These are phyloP conservation scores for Paecilomyces niveus DNA, from an alignment of 2,329 filamentous ascomycete species.

Conservation along the genomic window DNA sequence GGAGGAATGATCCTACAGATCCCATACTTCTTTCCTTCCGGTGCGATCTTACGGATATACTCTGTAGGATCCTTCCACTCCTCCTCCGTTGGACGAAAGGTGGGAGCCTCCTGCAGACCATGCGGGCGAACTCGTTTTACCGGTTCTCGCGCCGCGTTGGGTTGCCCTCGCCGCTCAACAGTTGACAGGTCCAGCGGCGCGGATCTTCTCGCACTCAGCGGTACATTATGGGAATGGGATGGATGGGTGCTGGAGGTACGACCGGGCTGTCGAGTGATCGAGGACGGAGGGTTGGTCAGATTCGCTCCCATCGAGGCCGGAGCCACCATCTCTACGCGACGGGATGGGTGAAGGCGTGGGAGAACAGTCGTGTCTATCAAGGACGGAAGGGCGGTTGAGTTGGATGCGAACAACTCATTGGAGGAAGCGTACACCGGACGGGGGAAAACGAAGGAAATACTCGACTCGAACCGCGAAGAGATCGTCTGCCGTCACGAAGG, in stretches of 20 bases:
- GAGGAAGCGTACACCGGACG: slow-evolving; percentile 1
- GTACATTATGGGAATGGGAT: slow-evolving; percentile 44
- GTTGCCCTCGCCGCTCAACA: slow-evolving; percentile 83
- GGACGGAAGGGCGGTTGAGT: slow-evolving; percentile 18
- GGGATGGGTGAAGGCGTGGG: slow-evolving; percentile 5
- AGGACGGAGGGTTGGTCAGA: slow-evolving; percentile 25
- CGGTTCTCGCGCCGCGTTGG: slow-evolving; percentile 67
- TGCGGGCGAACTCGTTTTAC: slow-evolving; percentile 74
- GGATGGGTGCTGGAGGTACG: slow-evolving; percentile 37
- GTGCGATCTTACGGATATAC: slow-evolving; percentile 85
- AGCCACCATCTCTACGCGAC: slow-evolving; percentile 36
- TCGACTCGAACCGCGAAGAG: not conserved
- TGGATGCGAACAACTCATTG: slow-evolving; percentile 30
- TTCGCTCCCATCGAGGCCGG: slow-evolving; percentile 36
- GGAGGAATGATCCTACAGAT: slow-evolving; percentile 95
- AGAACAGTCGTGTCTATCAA: slow-evolving; percentile 15
- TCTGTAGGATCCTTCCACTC: slow-evolving; percentile 92
- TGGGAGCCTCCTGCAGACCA: slow-evolving; percentile 81
- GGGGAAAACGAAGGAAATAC: not conserved
- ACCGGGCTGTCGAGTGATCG: slow-evolving; percentile 26
- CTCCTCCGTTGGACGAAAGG: slow-evolving; percentile 81
- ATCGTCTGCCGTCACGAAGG: not conserved
- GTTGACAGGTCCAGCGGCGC: slow-evolving; percentile 74
- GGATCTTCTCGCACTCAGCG: slow-evolving; percentile 58
- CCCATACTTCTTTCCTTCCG: slow-evolving; percentile 79